Evolutionary conservation across 352 stramenopile species (phyloP), one percentile per base, ranked within the genome.

Genomic region (Vaucheria bursata): DNA sequence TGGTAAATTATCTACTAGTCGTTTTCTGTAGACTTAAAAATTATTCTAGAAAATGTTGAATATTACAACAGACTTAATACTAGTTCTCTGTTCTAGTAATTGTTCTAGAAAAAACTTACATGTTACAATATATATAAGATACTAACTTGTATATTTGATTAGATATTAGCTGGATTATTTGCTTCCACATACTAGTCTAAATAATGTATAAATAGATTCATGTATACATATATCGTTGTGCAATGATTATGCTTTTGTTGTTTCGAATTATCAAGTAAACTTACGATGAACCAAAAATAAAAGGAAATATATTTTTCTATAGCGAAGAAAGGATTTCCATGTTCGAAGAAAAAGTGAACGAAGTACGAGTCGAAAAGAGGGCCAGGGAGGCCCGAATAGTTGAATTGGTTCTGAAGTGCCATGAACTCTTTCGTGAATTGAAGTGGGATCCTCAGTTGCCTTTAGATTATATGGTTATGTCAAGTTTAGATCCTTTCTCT

Each of bases 391-490:
- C 6, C 6, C 65, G 31, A 36, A 25, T 72, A 2, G 65, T 72
- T 7, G 65, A 32, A 40, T 35, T 72, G 1, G 65, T 72, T 2
- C 12, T 72, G 65, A n/a, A 72, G 65, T 72, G 65, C 31, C 65
- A 72, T 8, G 8, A n/a, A 7, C 31, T 72, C 1, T 72, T 72
- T 35, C 6, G 65, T 36, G 31, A 36, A 12, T 35, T 72, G 65
- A 36, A 40, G 33, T 72, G 65, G 65, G 65, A 72, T 4, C 65
- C 65, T 36, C 12, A 72, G 12, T 35, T 36, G 65, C 65, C 65
- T 29, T 40, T 72, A 7, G 65, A 72, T 35, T 72, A 72, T 40
- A 29, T 45, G 65, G 31, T 72, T 6, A 1, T 72, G 65, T 72
- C 65, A 29, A 72, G 65, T 8, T 40, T 72, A 36, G 65, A 72